Base-by-base conservation (phyloP, 495 filamentous ascomycete genomes). In the Aspergillus cristatus region DNA sequence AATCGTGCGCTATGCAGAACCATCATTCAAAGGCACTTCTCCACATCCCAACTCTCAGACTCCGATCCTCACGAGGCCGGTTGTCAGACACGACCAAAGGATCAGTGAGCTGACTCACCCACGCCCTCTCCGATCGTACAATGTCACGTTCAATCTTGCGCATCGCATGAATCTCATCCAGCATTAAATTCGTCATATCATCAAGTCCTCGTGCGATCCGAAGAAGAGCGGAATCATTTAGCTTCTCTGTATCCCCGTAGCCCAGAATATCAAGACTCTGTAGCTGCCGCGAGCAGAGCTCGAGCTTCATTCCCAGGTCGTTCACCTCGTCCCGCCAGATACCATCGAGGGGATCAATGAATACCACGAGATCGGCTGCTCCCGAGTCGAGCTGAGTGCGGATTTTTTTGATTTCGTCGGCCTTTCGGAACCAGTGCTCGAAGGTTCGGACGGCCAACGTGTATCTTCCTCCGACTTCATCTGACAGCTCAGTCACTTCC, bases 101-200 rank as follows among this genome's bases (percentile, higher is more conserved):
- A 6, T 50, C 54, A 5, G 61, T 58, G 11, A 60, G 49, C 10
- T 45, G 48, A 43, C 59, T 46, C 35, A 68, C 57, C 53, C 53
- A 57, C 26, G 45, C 39, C 28, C 46, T 50, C 43, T 74, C 69
- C 5, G 55, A 47, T 7, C 41, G 47, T 28, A 71, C 53, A 5
- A 69, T 34, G 26, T 64, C 64, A 8, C 38, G 35, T 35, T 72
- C 68, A 18, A 72, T 60, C 15, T 39, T 54, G 24, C 55, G 60
- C 35, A 72, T 66, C 8, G 53, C 42, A 4, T 54, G 54, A 20
- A 71, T 40, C 42, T 72, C 69, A 17, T 72, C 62, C 1, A 60
- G 37, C 63, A 72, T 64, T 14, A 60, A 41, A 10, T 47, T 48
- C 7, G 59, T 42, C 28, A 64, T 47, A 15, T 63, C 58, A n/a